These are phyloP conservation scores for Aureobasidium pullulans DNA, from an alignment of 2,329 filamentous ascomycete species.

Conservation along the genomic window DNA sequence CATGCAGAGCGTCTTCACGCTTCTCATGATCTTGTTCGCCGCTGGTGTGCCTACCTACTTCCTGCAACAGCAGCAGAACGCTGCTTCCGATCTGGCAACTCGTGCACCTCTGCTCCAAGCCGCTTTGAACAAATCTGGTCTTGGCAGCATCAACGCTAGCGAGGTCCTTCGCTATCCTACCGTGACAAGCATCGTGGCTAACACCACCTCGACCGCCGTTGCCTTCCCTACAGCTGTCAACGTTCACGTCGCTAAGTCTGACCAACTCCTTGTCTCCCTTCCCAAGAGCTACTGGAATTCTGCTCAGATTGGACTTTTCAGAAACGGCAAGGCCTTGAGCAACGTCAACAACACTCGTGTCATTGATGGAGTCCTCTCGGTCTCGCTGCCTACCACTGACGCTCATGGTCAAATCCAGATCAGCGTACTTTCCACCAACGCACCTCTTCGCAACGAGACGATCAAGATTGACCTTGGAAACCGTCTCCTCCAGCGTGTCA, in stretches of 20 bases:
- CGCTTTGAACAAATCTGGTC: constrained; percentile 2
- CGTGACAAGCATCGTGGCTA: neutral
- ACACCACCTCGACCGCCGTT: neutral
- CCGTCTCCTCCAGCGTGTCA: constrained; percentile 13
- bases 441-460: constrained; percentile 3
- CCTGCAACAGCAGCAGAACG: neutral
- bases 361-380: constrained; percentile 3
- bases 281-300: constrained; percentile 6
- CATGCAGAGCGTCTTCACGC: neutral
- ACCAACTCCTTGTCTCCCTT: constrained; percentile 10
- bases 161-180: constrained; percentile 9
- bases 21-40: neutral
- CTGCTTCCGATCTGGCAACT: neutral
- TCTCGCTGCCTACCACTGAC: constrained; percentile 1
- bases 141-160: constrained; percentile 2
- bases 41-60: neutral
- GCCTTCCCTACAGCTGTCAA: constrained; percentile 4
- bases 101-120: neutral
- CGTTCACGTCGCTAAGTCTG: constrained; percentile 4
- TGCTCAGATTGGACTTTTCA: neutral
- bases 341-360: constrained; percentile 4
- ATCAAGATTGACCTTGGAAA: constrained; percentile 14
- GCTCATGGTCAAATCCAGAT: constrained; percentile 11
- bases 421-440: neutral
- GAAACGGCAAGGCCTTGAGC: neutral